phyloP scores from a whole-genome alignment of 257 asterid species.

The Galeopsis tetrahit region DNA sequence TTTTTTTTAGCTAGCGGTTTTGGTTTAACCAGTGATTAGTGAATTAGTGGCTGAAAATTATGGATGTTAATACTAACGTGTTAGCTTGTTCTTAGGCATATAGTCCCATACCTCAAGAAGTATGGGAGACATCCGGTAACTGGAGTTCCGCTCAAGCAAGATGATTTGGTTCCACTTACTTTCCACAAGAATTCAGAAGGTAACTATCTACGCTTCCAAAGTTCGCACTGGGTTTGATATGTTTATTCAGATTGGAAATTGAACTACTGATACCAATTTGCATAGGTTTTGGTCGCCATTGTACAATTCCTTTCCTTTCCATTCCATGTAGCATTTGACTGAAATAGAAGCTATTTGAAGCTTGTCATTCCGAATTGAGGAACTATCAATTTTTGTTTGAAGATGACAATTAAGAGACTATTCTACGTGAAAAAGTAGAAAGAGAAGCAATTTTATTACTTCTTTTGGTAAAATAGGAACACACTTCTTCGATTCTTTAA shows the following conservation, averaged over 20 bases:
- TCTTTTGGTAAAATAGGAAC: not conserved
- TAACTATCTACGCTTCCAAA: slow-evolving; percentile 29
- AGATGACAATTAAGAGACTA: not conserved
- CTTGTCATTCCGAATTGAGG: not conserved
- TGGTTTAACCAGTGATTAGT: not conserved
- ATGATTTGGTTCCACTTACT: slow-evolving; percentile 72
- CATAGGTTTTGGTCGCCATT: not conserved
- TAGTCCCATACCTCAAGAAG: slow-evolving; percentile 80
- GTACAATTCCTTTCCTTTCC: not conserved
- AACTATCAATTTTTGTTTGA: slow-evolving; percentile 12
- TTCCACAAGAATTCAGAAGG: slow-evolving; percentile 96
- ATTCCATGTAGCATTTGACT: slow-evolving; percentile 7
- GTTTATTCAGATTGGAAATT: slow-evolving; percentile 6
- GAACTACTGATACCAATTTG: slow-evolving; percentile 9
- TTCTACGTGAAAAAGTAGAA: not conserved
- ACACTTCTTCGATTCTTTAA: not conserved
- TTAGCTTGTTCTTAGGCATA: slow-evolving; percentile 54
- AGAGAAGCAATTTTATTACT: not conserved
- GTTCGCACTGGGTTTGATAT: not conserved
- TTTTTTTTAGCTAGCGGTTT: slow-evolving; percentile 6
- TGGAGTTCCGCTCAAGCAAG: slow-evolving; percentile 80
- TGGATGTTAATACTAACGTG: slow-evolving; percentile 27
- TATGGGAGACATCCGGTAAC: slow-evolving; percentile 94
- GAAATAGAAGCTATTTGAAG: slow-evolving; percentile 5
- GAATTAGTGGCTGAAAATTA: slow-evolving; percentile 3